Evolutionary conservation across 2,329 filamentous ascomycete species (phyloP), one percentile per base, ranked within the genome.

Genomic region (Achaetomium macrosporum): DNA sequence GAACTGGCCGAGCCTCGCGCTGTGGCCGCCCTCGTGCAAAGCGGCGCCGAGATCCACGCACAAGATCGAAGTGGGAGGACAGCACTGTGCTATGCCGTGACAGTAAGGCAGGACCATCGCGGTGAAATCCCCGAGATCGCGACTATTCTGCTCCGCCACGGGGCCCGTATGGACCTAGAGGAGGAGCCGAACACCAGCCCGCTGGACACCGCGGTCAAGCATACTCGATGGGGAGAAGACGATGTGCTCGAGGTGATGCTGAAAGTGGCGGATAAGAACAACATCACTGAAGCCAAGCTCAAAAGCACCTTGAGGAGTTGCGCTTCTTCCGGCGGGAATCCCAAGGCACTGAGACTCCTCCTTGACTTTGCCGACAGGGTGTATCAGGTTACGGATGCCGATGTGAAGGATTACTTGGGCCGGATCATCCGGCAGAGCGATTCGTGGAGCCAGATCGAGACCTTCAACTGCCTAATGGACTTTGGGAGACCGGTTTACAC

Each of bases 31-130:
- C 50, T 62, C 6, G 35, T 60, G 7, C 41, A 54, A 2, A 47
- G 55, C 39, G 59, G 60, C n/a, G 60, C 60, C n/a, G 50, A 58
- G 39, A 50, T 60, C 42, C 60, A 64, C 46, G 53, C 57, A 1
- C 57, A 55, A 16, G 58, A 62, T 25, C 54, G 57, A 12, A 42
- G 35, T 29, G 59, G 57, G 3, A 48, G 54, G 33, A 62, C 57
- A 0, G 44, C 59, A 2, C 39, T 64, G 17, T 54, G 48, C 16
- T 60, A 59, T n/a, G 58, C 59, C 1, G 57, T 56, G 19, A 53
- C 51, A 1, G 36, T 59, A 6, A 20, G 59, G 29, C 51, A 56
- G 3, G 59, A 59, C 10, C 59, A 59, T 20, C 57, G 56, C 6
- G 53, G 53, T 3, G 57, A 61, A 35, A 56, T 61, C 10, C 55